Evolutionary conservation across 1,139 yeast genomes (phyloP).

Genomic region (Chernovozyma sophiae-reginae): DNA sequence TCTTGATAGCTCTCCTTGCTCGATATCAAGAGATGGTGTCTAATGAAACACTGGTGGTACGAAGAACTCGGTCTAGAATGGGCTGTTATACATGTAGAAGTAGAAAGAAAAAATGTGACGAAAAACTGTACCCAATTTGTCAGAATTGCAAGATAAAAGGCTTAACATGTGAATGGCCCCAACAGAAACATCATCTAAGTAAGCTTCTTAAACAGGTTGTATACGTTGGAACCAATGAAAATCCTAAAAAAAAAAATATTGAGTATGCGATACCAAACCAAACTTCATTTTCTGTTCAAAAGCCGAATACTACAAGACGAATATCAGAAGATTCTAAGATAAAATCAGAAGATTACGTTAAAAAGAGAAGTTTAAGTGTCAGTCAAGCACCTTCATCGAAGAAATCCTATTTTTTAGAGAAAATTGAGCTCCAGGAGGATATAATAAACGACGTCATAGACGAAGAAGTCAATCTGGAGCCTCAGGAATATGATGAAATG

Average conservation of each 20-base stretch:
- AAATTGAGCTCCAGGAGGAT: conserved; percentile 43
- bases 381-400: conserved; percentile 4
- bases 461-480: background rate
- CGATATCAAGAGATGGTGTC: conserved; percentile 1
- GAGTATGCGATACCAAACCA: background rate
- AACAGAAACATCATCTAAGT: conserved; percentile 22
- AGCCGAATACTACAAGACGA: background rate
- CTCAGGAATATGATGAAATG: background rate
- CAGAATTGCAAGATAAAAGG: conserved; percentile 24
- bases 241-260: background rate
- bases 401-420: conserved; percentile 21
- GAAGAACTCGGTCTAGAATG: conserved; percentile 26
- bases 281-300: background rate
- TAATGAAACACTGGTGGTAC: background rate
- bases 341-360: background rate
- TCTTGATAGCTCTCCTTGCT: too few relatives aligned
- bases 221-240: conserved; percentile 17
- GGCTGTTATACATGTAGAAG: conserved; percentile 41
- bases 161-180: conserved; percentile 33
- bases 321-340: background rate
- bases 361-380: background rate
- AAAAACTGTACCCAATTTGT: conserved; percentile 32
- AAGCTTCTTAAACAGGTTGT: conserved; percentile 23
- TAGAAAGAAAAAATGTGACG: conserved; percentile 42
- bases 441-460: conserved; percentile 1